Conservation (phyloP, 2,329 filamentous ascomycete genomes). For the Phialocephala subalpina region DNA sequence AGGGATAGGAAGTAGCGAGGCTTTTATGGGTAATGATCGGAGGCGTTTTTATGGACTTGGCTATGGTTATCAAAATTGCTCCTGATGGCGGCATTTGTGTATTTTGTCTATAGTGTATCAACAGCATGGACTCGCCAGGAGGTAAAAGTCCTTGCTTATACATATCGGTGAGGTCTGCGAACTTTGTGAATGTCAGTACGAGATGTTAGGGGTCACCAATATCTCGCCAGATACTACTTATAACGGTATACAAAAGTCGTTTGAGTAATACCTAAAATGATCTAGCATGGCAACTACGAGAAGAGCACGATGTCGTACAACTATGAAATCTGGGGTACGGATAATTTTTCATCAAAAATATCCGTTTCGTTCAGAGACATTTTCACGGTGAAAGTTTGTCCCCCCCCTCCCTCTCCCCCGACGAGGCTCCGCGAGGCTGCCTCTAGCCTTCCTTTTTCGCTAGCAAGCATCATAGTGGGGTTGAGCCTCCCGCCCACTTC, state of each 20-base stretch:
- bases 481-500: background rate
- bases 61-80: slow-evolving; percentile 6
- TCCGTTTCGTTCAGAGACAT: background rate
- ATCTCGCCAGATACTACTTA: background rate
- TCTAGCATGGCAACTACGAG: background rate
- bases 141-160: background rate
- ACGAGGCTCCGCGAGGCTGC: background rate
- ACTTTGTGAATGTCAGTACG: background rate
- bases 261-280: background rate
- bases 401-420: too few species aligned
- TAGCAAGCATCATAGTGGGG: background rate
- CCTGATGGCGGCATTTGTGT: background rate
- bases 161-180: too few species aligned
- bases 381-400: background rate
- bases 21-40: background rate
- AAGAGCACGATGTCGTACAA: background rate
- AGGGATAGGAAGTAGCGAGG: background rate
- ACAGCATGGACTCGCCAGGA: background rate
- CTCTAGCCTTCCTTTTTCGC: background rate
- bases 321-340: background rate
- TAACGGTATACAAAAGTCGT: background rate
- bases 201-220: background rate
- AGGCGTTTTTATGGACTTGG: slow-evolving; percentile 5
- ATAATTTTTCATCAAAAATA: background rate
- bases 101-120: slow-evolving; percentile 7